Percentiles rank a stretch among this genome's conserved stretches.
These are phyloP conservation scores for Trichoderma sp. DNA, from an alignment of 2,329 filamentous ascomycete genomes.

Conservation along the genomic window DNA sequence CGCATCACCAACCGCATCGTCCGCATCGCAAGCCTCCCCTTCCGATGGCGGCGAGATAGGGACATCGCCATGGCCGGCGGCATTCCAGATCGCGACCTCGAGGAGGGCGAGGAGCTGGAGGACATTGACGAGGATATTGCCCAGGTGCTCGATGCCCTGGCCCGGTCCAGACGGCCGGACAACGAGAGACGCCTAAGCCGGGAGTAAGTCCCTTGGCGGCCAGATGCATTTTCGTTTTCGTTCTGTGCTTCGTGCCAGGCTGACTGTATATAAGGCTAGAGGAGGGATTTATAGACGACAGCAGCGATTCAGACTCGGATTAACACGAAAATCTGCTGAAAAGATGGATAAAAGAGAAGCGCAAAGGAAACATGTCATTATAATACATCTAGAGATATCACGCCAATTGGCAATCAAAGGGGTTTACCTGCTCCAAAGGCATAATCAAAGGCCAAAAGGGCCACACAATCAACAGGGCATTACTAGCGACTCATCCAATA, in stretches of 20 bases:
- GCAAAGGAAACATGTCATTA: background rate
- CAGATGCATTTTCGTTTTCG: background rate
- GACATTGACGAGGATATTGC: conserved; percentile 52
- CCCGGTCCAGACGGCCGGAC: conserved; percentile 40
- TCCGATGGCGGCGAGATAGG: conserved; percentile 47
- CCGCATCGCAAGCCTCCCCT: conserved; percentile 35
- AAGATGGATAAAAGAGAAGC: background rate
- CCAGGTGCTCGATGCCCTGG: conserved; percentile 39
- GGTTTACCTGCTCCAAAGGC: background rate
- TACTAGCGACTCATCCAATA: background rate
- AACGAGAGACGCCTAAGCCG: conserved; percentile 65
- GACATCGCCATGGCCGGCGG: conserved; percentile 41
- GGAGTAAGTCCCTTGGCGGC: conserved; percentile 52
- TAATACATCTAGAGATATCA: background rate
- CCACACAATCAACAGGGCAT: background rate
- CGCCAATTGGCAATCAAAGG: background rate
- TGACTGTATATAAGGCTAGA: conserved; percentile 31
- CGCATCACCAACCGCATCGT: conserved; percentile 40
- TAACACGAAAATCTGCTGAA: background rate
- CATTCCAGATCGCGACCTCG: conserved; percentile 49
- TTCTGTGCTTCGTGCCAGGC: background rate
- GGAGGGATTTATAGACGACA: conserved; percentile 46
- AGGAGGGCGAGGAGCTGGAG: conserved; percentile 68
- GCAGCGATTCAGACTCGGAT: conserved; percentile 38
- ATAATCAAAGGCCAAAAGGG: background rate